Evolutionary conservation across 2,329 filamentous ascomycete species (phyloP).

Genomic region (Colletotrichum theobromicola): DNA sequence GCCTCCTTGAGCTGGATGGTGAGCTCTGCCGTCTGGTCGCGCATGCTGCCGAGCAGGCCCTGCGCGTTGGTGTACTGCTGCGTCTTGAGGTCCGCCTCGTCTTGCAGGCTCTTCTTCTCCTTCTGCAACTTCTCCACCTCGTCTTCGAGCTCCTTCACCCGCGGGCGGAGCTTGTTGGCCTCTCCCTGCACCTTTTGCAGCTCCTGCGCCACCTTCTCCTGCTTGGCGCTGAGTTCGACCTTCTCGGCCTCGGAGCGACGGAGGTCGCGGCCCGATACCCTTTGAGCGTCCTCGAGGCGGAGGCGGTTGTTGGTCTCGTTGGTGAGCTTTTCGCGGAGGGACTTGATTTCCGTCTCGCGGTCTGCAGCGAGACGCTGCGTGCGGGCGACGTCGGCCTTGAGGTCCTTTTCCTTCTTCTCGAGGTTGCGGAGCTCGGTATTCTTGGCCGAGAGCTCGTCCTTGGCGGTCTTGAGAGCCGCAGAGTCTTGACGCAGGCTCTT

Average conservation of each 20-base stretch:
- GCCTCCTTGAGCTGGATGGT: slow-evolving; percentile 91
- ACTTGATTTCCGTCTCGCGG: slow-evolving; percentile 78
- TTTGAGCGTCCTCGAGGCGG: slow-evolving; percentile 80
- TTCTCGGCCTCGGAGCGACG: slow-evolving; percentile 80
- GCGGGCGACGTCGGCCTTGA: slow-evolving; percentile 74
- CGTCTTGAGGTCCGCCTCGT: slow-evolving; percentile 83
- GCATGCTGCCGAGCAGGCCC: slow-evolving; percentile 87
- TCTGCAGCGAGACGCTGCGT: slow-evolving; percentile 74
- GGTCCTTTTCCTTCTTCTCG: slow-evolving; percentile 82
- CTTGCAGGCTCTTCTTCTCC: slow-evolving; percentile 71
- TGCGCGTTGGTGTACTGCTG: slow-evolving; percentile 88
- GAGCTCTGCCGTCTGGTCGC: slow-evolving; percentile 88
- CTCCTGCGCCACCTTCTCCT: slow-evolving; percentile 75
- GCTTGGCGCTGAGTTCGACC: slow-evolving; percentile 74
- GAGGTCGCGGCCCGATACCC: slow-evolving; percentile 76
- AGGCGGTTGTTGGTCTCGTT: slow-evolving; percentile 74
- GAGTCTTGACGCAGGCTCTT: slow-evolving; percentile 80
- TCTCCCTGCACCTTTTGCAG: slow-evolving; percentile 77
- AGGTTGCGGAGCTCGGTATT: slow-evolving; percentile 71
- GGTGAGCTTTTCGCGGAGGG: slow-evolving; percentile 78
- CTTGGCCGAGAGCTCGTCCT: slow-evolving; percentile 72
- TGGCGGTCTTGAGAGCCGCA: slow-evolving; percentile 72
- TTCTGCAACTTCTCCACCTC: slow-evolving; percentile 71
- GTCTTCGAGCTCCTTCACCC: slow-evolving; percentile 73
- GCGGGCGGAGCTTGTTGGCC: slow-evolving; percentile 66